These are phyloP conservation scores for Fennellomyces sp. DNA, from an alignment of 371 early-diverging fungal species.

Conservation along the genomic window DNA sequence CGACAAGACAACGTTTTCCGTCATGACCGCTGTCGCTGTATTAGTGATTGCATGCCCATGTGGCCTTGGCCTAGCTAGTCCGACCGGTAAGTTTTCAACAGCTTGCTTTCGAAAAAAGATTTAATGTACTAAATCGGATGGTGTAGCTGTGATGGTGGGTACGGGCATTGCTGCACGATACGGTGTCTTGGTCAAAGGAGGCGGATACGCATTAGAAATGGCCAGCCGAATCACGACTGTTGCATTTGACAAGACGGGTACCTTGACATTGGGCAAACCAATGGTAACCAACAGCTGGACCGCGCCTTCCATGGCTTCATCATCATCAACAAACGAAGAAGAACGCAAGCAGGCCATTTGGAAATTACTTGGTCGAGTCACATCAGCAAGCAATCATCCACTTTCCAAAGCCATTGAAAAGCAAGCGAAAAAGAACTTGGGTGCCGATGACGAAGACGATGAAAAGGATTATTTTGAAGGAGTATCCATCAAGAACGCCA, in stretches of 20 bases:
- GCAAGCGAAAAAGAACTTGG: conserved; percentile 27
- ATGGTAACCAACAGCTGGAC: conserved; percentile 50
- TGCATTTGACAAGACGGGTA: conserved; percentile 92
- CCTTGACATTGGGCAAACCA: conserved; percentile 72
- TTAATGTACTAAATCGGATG: too few relatives aligned
- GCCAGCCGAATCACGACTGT: conserved; percentile 92
- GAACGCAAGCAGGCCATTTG: conserved; percentile 25
- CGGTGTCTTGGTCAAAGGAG: conserved; percentile 62
- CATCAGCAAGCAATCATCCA: conserved; percentile 48
- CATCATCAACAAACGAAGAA: background rate
- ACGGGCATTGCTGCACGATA: conserved; percentile 82
- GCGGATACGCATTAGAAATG: conserved; percentile 57
- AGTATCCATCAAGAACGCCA: conserved; percentile 54
- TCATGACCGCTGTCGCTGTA: conserved; percentile 61
- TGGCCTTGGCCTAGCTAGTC: conserved; percentile 76
- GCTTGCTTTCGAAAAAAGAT: too few relatives aligned
- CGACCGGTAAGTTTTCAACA: conserved; percentile 65
- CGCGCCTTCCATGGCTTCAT: conserved; percentile 2
- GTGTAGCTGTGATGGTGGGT: conserved; percentile 84
- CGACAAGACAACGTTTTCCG: conserved; percentile 37
- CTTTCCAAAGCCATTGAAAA: conserved; percentile 46
- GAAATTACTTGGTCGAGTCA: conserved; percentile 51
- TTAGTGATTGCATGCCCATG: conserved; percentile 80
- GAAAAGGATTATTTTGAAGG: conserved; percentile 47
- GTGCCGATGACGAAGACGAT: background rate